A percentile compares a stretch with the other conserved stretches of the same genome.
These are phyloP conservation scores for Penicillium riverlandense DNA, from an alignment of 495 filamentous ascomycete genomes.

Conservation along the genomic window DNA sequence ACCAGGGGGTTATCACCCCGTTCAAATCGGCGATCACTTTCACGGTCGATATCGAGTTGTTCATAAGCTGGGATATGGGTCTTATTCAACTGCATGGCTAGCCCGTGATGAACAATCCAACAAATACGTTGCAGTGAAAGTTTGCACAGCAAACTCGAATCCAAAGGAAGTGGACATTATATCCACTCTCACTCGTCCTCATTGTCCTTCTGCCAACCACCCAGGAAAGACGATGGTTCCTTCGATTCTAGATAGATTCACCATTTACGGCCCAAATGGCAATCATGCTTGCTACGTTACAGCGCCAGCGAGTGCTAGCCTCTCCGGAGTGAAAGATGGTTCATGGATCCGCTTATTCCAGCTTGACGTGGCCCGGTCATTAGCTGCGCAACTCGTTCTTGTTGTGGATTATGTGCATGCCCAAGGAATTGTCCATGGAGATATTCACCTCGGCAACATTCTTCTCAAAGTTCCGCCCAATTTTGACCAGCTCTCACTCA, in stretches of 20 bases:
- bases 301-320: slow-evolving; percentile 24
- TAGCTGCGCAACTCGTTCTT: slow-evolving; percentile 31
- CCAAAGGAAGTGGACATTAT: slow-evolving; percentile 18
- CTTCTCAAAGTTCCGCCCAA: slow-evolving; percentile 13
- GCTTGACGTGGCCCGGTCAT: slow-evolving; percentile 31
- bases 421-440: slow-evolving; percentile 25
- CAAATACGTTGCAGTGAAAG: slow-evolving; percentile 27
- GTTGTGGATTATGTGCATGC: slow-evolving; percentile 25
- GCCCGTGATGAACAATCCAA: slow-evolving; percentile 16
- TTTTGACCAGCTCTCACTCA: slow-evolving; percentile 14
- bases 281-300: too few relatives aligned
- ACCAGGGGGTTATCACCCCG: slow-evolving; percentile 25
- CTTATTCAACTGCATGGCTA: slow-evolving; percentile 28
- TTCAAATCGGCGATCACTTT: slow-evolving; percentile 27
- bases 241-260: slow-evolving; percentile 33
- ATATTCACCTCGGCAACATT: slow-evolving; percentile 26
- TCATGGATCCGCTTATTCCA: slow-evolving; percentile 29
- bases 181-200: slow-evolving; percentile 6
- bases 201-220: slow-evolving; percentile 4
- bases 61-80: slow-evolving; percentile 28
- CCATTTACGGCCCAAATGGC: slow-evolving; percentile 35
- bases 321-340: slow-evolving; percentile 21
- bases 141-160: slow-evolving; percentile 21
- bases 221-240: slow-evolving; percentile 19
- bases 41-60: slow-evolving; percentile 26